Evolutionary conservation across 257 asterid species (phyloP).

Genomic region (Solanum lignicaule): DNA sequence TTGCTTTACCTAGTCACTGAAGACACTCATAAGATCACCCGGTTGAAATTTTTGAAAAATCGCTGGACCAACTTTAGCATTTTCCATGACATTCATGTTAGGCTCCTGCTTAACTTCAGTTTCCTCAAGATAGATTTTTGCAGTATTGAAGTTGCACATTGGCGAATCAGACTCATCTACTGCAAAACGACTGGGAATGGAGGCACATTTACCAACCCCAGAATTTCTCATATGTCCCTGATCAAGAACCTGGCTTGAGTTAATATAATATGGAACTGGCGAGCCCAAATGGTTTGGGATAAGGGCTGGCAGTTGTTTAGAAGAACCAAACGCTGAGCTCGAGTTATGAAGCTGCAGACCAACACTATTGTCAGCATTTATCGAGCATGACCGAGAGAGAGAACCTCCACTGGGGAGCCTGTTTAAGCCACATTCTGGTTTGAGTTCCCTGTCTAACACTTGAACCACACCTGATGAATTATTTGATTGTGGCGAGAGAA

Average conservation of each 20-base stretch:
- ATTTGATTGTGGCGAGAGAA: slow-evolving; percentile 29
- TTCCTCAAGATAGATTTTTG: slow-evolving; percentile 21
- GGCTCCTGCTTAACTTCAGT: slow-evolving; percentile 60
- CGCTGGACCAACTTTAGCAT: slow-evolving; percentile 27
- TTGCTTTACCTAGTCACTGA: slow-evolving; percentile 48
- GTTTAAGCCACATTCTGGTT: slow-evolving; percentile 12
- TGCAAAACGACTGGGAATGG: slow-evolving; percentile 56
- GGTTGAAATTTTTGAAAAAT: slow-evolving; percentile 20
- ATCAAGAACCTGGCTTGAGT: slow-evolving; percentile 10
- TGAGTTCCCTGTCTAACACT: slow-evolving; percentile 25
- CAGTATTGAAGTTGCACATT: slow-evolving; percentile 23
- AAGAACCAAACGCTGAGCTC: slow-evolving; percentile 15
- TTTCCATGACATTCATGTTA: slow-evolving; percentile 28
- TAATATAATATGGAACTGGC: slow-evolving; percentile 27
- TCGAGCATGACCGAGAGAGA: slow-evolving; percentile 26
- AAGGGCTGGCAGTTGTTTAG: slow-evolving; percentile 14
- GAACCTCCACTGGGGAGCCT: slow-evolving; percentile 33
- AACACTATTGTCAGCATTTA: slow-evolving; percentile 21
- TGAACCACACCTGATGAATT: slow-evolving; percentile 29
- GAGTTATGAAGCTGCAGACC: slow-evolving; percentile 27
- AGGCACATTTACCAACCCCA: slow-evolving; percentile 27
- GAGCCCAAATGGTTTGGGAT: slow-evolving; percentile 14
- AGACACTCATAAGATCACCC: slow-evolving; percentile 45
- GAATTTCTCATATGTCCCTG: slow-evolving; percentile 27
- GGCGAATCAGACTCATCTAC: slow-evolving; percentile 34